Evolutionary conservation across 2,329 filamentous ascomycete genomes (phyloP).

Genomic region (Hymenoscyphus fructigenus): DNA sequence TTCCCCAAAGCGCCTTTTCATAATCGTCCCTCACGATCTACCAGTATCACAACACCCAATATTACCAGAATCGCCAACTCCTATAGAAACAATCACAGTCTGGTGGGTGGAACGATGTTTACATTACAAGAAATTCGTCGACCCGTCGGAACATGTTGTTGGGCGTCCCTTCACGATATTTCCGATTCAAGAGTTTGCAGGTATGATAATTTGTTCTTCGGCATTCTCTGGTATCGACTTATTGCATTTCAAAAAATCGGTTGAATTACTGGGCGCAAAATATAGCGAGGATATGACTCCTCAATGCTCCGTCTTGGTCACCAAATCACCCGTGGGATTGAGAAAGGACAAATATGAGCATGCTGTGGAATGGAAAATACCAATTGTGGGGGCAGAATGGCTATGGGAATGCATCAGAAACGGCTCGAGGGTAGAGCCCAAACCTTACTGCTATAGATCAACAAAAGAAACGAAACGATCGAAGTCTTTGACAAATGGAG

Average conservation of each 20-base stretch:
- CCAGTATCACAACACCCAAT: constrained; percentile 32
- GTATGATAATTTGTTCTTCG: constrained; percentile 74
- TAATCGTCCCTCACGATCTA: constrained; percentile 48
- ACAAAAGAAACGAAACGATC: constrained; percentile 25
- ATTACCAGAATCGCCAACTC: constrained; percentile 36
- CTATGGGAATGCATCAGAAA: constrained; percentile 75
- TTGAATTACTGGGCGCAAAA: constrained; percentile 73
- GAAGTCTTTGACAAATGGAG: neutral
- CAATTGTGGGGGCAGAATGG: constrained; percentile 81
- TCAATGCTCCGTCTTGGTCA: constrained; percentile 72
- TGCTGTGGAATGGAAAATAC: constrained; percentile 72
- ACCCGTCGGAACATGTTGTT: constrained; percentile 68
- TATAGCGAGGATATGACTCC: constrained; percentile 77
- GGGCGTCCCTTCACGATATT: constrained; percentile 74
- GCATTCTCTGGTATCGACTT: constrained; percentile 83
- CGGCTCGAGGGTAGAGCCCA: constrained; percentile 49
- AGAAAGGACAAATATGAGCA: constrained; percentile 75
- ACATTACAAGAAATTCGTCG: constrained; percentile 68
- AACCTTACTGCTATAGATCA: constrained; percentile 43
- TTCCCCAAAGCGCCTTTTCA: constrained; percentile 25
- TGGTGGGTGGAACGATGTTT: constrained; percentile 93
- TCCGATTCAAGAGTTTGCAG: constrained; percentile 66
- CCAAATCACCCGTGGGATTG: constrained; percentile 49
- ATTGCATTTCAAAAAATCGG: constrained; percentile 75
- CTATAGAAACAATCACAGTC: constrained; percentile 67